A percentile compares a stretch with the other conserved stretches of the same genome.
Evolutionary conservation across 148 eudicot genomes (phyloP).

Genomic region (Cornus florida): DNA sequence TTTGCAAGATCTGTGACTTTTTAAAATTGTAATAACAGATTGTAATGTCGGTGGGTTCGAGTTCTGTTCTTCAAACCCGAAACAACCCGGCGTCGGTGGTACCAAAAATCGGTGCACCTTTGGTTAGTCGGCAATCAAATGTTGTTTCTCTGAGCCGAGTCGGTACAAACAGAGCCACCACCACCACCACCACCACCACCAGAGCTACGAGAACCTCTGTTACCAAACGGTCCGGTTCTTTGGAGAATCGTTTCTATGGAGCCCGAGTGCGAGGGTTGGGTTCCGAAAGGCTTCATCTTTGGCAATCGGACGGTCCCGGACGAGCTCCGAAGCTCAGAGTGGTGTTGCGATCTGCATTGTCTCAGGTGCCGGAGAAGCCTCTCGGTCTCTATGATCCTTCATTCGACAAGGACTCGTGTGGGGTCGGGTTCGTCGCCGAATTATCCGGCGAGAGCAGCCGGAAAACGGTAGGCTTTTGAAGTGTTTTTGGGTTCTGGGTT

Average conservation of each 20-base stretch:
- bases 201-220: conserved; percentile 33
- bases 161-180: conserved; percentile 1
- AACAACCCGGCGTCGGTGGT: conserved; percentile 6
- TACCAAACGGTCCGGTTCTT: conserved; percentile 30
- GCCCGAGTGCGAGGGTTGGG: conserved; percentile 30
- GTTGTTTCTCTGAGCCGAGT: conserved; percentile 38
- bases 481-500: not conserved
- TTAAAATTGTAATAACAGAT: not conserved
- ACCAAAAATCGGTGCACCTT: conserved; percentile 16
- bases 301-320: conserved; percentile 61
- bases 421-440: conserved; percentile 97
- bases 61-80: conserved; percentile 36
- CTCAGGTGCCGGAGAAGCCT: conserved; percentile 89
- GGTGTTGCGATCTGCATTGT: conserved; percentile 61
- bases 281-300: conserved; percentile 31
- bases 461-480: conserved; percentile 57
- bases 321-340: conserved; percentile 53
- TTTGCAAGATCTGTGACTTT: not conserved
- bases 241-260: conserved; percentile 28
- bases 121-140: conserved; percentile 23
- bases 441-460: conserved; percentile 79
- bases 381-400: conserved; percentile 84
- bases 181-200: no score
- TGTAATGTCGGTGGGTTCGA: conserved; percentile 51
- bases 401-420: conserved; percentile 90